Evolutionary conservation across 2,329 filamentous ascomycete genomes (phyloP).

Genomic region (Arthroderma sp.): DNA sequence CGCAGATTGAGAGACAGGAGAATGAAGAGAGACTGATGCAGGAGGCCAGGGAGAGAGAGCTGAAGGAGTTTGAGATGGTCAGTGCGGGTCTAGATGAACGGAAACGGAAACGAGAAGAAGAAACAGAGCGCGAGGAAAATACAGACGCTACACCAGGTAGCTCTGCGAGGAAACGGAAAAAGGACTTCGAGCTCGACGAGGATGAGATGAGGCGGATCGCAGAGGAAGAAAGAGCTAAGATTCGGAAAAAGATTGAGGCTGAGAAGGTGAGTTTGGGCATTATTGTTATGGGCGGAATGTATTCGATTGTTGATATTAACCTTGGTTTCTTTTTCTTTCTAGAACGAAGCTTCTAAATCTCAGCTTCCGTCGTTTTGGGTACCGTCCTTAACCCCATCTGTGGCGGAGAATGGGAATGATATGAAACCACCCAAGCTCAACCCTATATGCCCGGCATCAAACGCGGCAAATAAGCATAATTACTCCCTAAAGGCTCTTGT

Average conservation of each 20-base stretch:
- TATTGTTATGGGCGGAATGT: background rate
- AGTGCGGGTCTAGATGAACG: constrained; percentile 51
- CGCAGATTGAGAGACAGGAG: constrained; percentile 49
- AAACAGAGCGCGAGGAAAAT: constrained; percentile 25
- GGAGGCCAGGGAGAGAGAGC: constrained; percentile 55
- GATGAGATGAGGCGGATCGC: constrained; percentile 61
- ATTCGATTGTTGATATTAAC: background rate
- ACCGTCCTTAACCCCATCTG: constrained; percentile 61
- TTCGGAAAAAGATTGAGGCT: constrained; percentile 55
- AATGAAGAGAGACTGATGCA: constrained; percentile 49
- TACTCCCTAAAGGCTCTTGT: constrained; percentile 70
- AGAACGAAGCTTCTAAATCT: constrained; percentile 46
- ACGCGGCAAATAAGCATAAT: constrained; percentile 51
- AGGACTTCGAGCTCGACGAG: constrained; percentile 70
- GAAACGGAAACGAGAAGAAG: constrained; percentile 18
- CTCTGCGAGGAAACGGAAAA: constrained; percentile 46
- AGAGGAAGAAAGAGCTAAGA: constrained; percentile 54
- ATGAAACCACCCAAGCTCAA: constrained; percentile 51
- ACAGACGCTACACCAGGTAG: constrained; percentile 18
- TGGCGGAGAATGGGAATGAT: constrained; percentile 41
- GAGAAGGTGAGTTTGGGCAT: constrained; percentile 46
- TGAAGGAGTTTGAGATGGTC: constrained; percentile 72
- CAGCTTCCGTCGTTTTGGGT: constrained; percentile 85
- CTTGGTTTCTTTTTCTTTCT: background rate
- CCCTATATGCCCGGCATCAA: constrained; percentile 66